Evolutionary conservation across 1,139 yeast genomes (phyloP).

Genomic region (Hansenula sp.): DNA sequence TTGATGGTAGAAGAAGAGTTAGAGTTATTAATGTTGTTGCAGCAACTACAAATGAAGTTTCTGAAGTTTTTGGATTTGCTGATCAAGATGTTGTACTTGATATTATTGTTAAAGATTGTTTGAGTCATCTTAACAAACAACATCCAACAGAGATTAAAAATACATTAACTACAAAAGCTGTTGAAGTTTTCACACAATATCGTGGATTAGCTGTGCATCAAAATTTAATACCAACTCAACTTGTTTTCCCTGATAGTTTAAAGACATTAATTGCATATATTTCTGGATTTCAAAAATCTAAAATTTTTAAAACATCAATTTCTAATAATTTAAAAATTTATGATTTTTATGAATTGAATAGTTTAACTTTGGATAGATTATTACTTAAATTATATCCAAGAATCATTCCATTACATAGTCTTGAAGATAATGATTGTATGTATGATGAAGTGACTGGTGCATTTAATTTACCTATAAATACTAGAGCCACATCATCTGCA

Average conservation of each 20-base stretch:
- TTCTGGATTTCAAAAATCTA: conserved; percentile 65
- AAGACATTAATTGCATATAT: conserved; percentile 67
- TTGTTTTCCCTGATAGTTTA: conserved; percentile 79
- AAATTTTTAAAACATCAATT: conserved; percentile 48
- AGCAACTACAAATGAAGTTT: conserved; percentile 71
- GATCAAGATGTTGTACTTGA: conserved; percentile 79
- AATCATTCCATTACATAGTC: conserved; percentile 66
- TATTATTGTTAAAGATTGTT: conserved; percentile 67
- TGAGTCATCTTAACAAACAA: conserved; percentile 20
- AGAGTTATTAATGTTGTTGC: conserved; percentile 80
- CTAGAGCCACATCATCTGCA: conserved; percentile 40
- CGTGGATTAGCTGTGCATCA: conserved; percentile 50
- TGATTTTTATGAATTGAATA: conserved; percentile 49
- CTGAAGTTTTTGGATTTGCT: conserved; percentile 74
- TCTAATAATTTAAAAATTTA: conserved; percentile 59
- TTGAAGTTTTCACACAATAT: conserved; percentile 74
- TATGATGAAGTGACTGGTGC: conserved; percentile 39
- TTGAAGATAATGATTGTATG: conserved; percentile 48
- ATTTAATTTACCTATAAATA: conserved; percentile 47
- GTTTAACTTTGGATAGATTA: conserved; percentile 55
- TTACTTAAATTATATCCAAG: conserved; percentile 76
- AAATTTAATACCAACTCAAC: conserved; percentile 52
- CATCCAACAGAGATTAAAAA: conserved; percentile 61
- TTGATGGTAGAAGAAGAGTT: conserved; percentile 72
- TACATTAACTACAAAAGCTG: conserved; percentile 58